Conservation (phyloP, 345 rosid genomes). For the Iberis pinnata region DNA sequence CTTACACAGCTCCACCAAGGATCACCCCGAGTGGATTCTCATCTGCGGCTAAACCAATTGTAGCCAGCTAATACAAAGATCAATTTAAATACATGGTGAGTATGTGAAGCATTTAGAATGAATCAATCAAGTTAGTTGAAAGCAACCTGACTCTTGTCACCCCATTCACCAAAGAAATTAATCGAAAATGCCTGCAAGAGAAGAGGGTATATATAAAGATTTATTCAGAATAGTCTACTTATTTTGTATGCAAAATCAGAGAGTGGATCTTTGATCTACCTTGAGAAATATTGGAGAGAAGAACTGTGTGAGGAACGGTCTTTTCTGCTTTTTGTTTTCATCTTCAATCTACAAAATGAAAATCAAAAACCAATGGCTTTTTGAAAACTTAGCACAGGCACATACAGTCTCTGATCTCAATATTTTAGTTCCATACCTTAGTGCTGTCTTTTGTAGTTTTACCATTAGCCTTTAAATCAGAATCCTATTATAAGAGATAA, state of each 20-base stretch:
- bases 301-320: slow-evolving; percentile 66
- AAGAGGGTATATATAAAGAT: slow-evolving; percentile 16
- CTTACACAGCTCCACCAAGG: slow-evolving; percentile 88
- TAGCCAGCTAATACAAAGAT: slow-evolving; percentile 60
- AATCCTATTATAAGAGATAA: slow-evolving; percentile 42
- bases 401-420: not conserved
- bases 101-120: not conserved
- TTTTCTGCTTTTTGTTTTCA: slow-evolving; percentile 60
- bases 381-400: not conserved
- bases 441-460: slow-evolving; percentile 40
- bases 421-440: slow-evolving; percentile 40
- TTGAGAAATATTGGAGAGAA: slow-evolving; percentile 89
- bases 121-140: not conserved
- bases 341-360: slow-evolving; percentile 65
- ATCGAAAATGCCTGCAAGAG: slow-evolving; percentile 85
- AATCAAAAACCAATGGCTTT: not conserved
- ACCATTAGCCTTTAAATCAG: slow-evolving; percentile 51
- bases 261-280: slow-evolving; percentile 36
- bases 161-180: slow-evolving; percentile 97
- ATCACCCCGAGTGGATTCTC: slow-evolving; percentile 89
- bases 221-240: not conserved
- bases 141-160: slow-evolving; percentile 96
- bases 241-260: not conserved
- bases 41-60: slow-evolving; percentile 94
- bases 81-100: slow-evolving; percentile 26